A percentile compares a stretch with the other conserved stretches of the same genome.
phyloP scores from a whole-genome alignment of 352 stramenopile genomes.

The Phytophthora fragariaefolia region DNA sequence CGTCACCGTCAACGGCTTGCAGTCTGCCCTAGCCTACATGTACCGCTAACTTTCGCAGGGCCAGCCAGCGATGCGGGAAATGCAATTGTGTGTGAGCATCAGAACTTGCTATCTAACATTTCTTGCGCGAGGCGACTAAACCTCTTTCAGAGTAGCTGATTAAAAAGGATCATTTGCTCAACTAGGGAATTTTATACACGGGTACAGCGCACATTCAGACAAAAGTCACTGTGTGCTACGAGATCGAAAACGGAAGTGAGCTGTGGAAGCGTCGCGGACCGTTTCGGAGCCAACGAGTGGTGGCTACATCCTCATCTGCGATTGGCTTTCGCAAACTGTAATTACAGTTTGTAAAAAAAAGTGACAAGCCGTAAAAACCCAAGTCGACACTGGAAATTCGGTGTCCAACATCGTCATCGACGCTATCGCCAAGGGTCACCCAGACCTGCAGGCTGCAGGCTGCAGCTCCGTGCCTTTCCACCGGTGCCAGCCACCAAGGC shows the following conservation, averaged over 20 bases:
- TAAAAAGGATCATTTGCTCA: conserved; percentile 87
- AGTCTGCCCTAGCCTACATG: too few relatives aligned
- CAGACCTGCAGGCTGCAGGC: too few relatives aligned
- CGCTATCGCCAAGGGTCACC: too few relatives aligned
- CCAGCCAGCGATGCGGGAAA: too few relatives aligned
- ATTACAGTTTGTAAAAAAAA: not conserved
- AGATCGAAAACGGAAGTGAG: not conserved
- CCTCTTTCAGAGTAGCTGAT: conserved; percentile 92
- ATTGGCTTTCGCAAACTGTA: not conserved
- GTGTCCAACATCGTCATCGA: too few relatives aligned
- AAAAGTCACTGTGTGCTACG: not conserved
- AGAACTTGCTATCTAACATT: conserved; percentile 81
- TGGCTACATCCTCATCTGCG: not conserved
- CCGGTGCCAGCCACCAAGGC: too few relatives aligned
- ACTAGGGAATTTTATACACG: conserved; percentile 1
- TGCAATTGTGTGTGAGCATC: conserved; percentile 59
- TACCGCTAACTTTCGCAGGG: too few relatives aligned
- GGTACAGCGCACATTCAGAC: not conserved
- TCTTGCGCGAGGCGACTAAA: conserved; percentile 88
- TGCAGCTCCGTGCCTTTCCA: too few relatives aligned
- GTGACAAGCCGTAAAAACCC: not conserved
- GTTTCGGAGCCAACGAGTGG: not conserved
- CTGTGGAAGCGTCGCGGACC: too few relatives aligned
- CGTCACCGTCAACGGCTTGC: too few relatives aligned
- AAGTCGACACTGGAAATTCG: too few relatives aligned